Base-by-base conservation (phyloP, 176 grass and related monocot genomes). In the Rhynchospora breviuscula region DNA sequence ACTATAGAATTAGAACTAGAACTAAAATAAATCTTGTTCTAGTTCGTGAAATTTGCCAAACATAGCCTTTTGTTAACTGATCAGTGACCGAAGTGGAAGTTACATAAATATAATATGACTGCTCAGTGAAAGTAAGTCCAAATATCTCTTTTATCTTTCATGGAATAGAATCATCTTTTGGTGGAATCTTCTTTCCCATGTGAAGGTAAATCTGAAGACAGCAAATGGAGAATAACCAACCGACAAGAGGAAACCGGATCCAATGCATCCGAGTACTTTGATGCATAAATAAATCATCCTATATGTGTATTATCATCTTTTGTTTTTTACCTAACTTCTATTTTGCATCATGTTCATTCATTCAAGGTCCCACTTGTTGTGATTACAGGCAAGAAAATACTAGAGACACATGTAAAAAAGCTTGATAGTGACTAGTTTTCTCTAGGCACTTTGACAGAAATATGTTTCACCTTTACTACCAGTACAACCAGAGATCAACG, bases 261-360 rank as follows among this genome's bases (percentile, higher is more conserved):
- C 80, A 82, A 82, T 82, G 80, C 80, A 82, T n/a, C 61, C 21
- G 35, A 67, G 22, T 66, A 66, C 59, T 82, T 65, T 19, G 18
- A 29, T 82, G 19, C 22, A 47, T 53, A 49, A 62, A 82, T 52
- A 45, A 44, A 64, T 49, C n/a, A 67, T 4, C 11, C 43, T 29
- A 33, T 48, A 44, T 33, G 23, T 67, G 19, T 66, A 67, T 51
- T 67, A 10, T 82, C 21, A 54, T 77, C 23, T 14, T 77, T 57
- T 77, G 1, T 33, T 56, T 56, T 31, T 54, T 29, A 26, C 21
- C 48, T 54, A 76, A 48, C 71, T 26, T 29, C 25, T 76, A 46
- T 53, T 26, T 70, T 76, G 49, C 48, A 76, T 29, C 48, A 14
- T 43, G 19, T 12, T 70, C 33, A 14, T 70, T 68, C 65, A 17